These are phyloP conservation scores for Emergomyces pasteurianus DNA, from an alignment of 2,329 filamentous ascomycete genomes.

Conservation along the genomic window DNA sequence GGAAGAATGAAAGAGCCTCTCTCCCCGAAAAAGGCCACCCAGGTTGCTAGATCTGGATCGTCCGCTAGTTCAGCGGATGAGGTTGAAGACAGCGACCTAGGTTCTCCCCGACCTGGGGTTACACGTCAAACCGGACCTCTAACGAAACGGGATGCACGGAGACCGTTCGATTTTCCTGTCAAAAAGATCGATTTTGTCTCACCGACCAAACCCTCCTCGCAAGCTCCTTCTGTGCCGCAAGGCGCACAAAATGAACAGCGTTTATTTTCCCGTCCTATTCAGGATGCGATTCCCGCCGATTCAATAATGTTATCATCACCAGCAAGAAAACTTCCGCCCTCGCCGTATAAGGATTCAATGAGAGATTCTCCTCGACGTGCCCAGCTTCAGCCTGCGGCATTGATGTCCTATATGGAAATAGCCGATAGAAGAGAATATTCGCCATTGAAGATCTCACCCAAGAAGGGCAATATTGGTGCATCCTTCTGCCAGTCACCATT, in stretches of 20 bases:
- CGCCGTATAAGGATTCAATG: slow-evolving; percentile 32
- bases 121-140: slow-evolving; percentile 23
- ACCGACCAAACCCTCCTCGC: slow-evolving; percentile 5
- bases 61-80: slow-evolving; percentile 22
- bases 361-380: slow-evolving; percentile 30
- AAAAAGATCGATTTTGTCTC: slow-evolving; percentile 27
- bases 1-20: slow-evolving; percentile 24
- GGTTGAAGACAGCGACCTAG: slow-evolving; percentile 32
- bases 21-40: slow-evolving; percentile 38
- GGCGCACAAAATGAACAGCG: neutral
- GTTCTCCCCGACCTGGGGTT: slow-evolving; percentile 23
- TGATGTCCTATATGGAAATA: slow-evolving; percentile 9
- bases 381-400: slow-evolving; percentile 16
- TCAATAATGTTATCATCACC: slow-evolving; percentile 31
- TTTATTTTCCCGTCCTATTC: neutral
- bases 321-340: slow-evolving; percentile 32
- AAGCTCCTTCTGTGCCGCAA: no score
- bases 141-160: slow-evolving; percentile 18
- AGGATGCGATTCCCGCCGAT: slow-evolving; percentile 17
- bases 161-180: slow-evolving; percentile 23
- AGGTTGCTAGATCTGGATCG: slow-evolving; percentile 30
- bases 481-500: slow-evolving; percentile 25
- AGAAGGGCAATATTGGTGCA: slow-evolving; percentile 26
- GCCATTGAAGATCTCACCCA: slow-evolving; percentile 33
- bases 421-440: slow-evolving; percentile 14